These are phyloP conservation scores for Eragrostis curvula DNA, from an alignment of 176 grass and related monocot genomes.

Conservation along the genomic window DNA sequence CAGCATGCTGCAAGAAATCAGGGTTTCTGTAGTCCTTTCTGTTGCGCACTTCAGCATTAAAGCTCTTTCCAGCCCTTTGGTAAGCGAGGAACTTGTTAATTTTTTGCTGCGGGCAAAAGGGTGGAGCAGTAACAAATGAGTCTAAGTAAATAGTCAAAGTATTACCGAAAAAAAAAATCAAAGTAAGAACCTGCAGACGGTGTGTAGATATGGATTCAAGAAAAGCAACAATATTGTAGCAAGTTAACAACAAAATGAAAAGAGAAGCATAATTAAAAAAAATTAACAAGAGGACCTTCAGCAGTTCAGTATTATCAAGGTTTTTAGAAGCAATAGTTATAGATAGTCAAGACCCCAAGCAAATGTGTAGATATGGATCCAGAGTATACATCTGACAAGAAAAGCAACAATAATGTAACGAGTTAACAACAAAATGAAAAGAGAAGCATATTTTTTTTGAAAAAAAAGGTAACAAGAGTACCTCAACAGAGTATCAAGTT, in stretches of 20 bases:
- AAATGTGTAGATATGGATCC: neutral
- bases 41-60: conserved; percentile 94
- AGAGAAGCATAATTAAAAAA: conserved; percentile 16
- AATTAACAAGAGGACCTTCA: neutral
- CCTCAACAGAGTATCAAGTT: neutral
- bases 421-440: conserved; percentile 28
- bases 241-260: conserved; percentile 4
- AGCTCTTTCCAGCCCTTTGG: conserved; percentile 83
- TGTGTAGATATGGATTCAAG: neutral
- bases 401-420: neutral
- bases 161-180: conserved; percentile 1
- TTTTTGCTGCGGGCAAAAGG: conserved; percentile 65
- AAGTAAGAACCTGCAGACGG: no score
- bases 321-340: conserved; percentile 4
- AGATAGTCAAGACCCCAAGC: neutral
- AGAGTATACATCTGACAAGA: neutral
- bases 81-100: conserved; percentile 83
- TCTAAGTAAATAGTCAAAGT: conserved; percentile 6
- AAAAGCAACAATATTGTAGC: neutral
- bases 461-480: neutral
- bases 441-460: neutral
- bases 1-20: conserved; percentile 96
- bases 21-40: conserved; percentile 97
- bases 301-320: neutral
- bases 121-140: conserved; percentile 18